A percentile compares a stretch with the other conserved stretches of the same genome.
Evolutionary conservation across 2,329 filamentous ascomycete species (phyloP).

Genomic region (Epichloe uncinata): DNA sequence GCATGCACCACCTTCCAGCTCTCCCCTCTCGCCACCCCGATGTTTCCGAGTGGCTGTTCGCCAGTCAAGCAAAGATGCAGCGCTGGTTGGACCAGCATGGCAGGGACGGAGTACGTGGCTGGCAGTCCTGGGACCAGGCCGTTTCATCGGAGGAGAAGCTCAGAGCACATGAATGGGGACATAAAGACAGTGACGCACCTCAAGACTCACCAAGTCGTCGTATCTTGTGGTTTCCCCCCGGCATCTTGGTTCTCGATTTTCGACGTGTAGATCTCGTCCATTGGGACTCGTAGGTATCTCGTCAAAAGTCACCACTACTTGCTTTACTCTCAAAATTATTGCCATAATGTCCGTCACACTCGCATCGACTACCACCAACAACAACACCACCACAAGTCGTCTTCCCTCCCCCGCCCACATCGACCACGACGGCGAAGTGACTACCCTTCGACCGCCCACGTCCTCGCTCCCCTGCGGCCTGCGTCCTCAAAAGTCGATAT

Average conservation of each 20-base stretch:
- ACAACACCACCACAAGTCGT: not conserved
- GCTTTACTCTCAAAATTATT: not conserved
- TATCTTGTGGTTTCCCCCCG: not conserved
- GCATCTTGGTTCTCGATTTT: not conserved
- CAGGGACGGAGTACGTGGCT: too few species aligned
- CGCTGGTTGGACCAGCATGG: too few species aligned
- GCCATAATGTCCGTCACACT: slow-evolving; percentile 3
- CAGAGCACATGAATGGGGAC: not conserved
- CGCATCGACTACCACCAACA: not conserved
- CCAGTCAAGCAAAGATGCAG: too few species aligned
- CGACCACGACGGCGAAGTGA: not conserved
- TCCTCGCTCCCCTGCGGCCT: slow-evolving; percentile 12
- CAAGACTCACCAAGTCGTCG: not conserved
- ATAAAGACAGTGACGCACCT: not conserved
- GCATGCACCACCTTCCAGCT: too few species aligned
- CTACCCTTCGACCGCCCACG: not conserved
- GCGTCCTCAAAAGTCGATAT: slow-evolving; percentile 34
- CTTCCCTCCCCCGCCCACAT: not conserved
- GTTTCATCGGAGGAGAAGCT: too few species aligned
- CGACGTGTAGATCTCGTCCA: not conserved
- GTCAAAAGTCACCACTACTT: not conserved
- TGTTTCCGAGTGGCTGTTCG: too few species aligned
- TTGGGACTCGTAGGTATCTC: not conserved
- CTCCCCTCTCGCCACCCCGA: too few species aligned
- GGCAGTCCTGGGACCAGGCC: too few species aligned